A percentile compares a stretch with the other conserved stretches of the same genome.
These are phyloP conservation scores for Tubosaeta brunneosetosa DNA, from an alignment of 768 basidiomycete species.

Conservation along the genomic window DNA sequence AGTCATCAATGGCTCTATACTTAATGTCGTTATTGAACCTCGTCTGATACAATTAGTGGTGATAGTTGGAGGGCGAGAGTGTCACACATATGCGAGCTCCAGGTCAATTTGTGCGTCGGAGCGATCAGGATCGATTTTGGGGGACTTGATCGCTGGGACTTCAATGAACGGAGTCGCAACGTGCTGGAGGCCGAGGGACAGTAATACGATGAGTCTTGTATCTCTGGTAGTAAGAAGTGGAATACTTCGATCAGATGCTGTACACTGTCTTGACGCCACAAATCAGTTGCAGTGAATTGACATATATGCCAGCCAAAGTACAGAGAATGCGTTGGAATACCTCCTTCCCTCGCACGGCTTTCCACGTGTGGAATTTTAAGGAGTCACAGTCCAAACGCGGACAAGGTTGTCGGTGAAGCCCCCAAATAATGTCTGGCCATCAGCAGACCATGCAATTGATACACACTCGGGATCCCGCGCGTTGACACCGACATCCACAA, in stretches of 20 bases:
- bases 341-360: conserved; percentile 16
- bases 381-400: conserved; percentile 84
- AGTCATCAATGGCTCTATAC: conserved; percentile 29
- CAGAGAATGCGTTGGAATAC: conserved; percentile 22
- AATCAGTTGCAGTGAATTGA: conserved; percentile 16
- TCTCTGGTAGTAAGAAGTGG: not conserved
- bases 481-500: conserved; percentile 67
- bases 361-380: conserved; percentile 31
- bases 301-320: conserved; percentile 19
- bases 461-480: conserved; percentile 86
- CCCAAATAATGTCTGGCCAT: conserved; percentile 95
- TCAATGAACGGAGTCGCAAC: conserved; percentile 57
- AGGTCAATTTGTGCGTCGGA: conserved; percentile 56
- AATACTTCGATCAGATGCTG: not conserved
- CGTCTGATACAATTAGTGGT: conserved; percentile 42
- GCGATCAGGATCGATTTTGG: conserved; percentile 72
- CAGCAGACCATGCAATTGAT: conserved; percentile 97
- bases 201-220: not conserved
- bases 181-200: conserved; percentile 45
- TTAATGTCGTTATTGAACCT: not conserved
- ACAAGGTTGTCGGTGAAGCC: conserved; percentile 95
- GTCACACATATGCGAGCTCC: conserved; percentile 67
- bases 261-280: not conserved
- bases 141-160: conserved; percentile 72
- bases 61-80: conserved; percentile 79